These are phyloP conservation scores for Globisporangium heterothallicum DNA, from an alignment of 352 stramenopile species.

Conservation along the genomic window DNA sequence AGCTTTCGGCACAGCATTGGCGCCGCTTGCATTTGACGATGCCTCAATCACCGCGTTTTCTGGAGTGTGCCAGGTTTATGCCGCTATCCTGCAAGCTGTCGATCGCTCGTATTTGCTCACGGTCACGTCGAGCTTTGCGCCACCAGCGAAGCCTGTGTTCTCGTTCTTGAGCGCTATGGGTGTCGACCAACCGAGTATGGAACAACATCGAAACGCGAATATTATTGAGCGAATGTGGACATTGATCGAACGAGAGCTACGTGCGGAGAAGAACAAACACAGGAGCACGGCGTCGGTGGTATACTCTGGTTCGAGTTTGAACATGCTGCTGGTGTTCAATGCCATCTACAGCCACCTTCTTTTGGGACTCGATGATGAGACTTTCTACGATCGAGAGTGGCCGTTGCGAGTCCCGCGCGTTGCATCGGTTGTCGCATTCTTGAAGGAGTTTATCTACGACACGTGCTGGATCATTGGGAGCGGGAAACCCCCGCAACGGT, in stretches of 20 bases:
- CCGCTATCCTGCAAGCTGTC: conserved; percentile 34
- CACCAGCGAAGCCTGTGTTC: conserved; percentile 36
- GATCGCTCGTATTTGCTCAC: conserved; percentile 40
- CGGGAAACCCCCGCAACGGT: conserved; percentile 6
- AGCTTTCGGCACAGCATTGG: too few species aligned
- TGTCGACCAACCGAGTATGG: conserved; percentile 18
- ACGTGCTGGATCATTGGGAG: conserved; percentile 48
- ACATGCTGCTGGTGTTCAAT: conserved; percentile 58
- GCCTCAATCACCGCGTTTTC: conserved; percentile 16
- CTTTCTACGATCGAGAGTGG: conserved; percentile 60
- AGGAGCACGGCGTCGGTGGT: conserved; percentile 4
- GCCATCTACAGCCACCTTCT: conserved; percentile 62
- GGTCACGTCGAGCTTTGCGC: conserved; percentile 37
- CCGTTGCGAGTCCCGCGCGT: conserved; percentile 47
- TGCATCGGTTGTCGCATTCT: conserved; percentile 29
- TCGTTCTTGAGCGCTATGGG: conserved; percentile 48
- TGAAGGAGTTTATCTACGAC: conserved; percentile 70
- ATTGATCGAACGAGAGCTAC: conserved; percentile 18
- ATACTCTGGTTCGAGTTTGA: conserved; percentile 23
- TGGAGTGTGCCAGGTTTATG: conserved; percentile 32
- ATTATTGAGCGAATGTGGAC: conserved; percentile 36
- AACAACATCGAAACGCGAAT: neutral
- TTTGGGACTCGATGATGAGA: conserved; percentile 57
- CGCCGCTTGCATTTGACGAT: neutral
- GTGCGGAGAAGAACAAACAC: conserved; percentile 11